Percentiles rank a stretch among this genome's conserved stretches.
Evolutionary conservation across 495 filamentous ascomycete genomes (phyloP).

Genomic region (Achaetomiella virescens): DNA sequence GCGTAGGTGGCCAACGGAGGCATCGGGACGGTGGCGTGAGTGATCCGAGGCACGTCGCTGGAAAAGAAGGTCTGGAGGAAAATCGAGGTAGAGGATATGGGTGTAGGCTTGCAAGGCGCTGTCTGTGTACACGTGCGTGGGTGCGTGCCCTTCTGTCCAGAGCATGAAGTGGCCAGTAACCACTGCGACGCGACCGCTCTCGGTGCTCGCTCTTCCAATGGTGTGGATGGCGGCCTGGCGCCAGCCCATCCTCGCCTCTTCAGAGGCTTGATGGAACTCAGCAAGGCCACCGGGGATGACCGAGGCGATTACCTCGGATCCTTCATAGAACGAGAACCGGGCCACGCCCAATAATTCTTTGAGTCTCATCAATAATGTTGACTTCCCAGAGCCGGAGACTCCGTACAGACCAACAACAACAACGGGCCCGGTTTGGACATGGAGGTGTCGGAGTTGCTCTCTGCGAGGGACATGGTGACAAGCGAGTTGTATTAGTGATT

Average conservation of each 20-base stretch:
- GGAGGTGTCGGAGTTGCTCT: background rate
- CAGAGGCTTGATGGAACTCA: constrained; percentile 41
- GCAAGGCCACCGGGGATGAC: constrained; percentile 47
- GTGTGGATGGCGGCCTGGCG: constrained; percentile 47
- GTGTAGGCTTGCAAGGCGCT: constrained; percentile 48
- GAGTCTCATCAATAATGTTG: constrained; percentile 43
- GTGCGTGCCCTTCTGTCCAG: constrained; percentile 42
- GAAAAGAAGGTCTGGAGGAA: constrained; percentile 30
- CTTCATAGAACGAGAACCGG: constrained; percentile 48
- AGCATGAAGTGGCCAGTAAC: constrained; percentile 60
- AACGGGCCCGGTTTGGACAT: constrained; percentile 23
- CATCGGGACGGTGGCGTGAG: constrained; percentile 29
- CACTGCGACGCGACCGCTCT: constrained; percentile 37
- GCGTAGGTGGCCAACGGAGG: constrained; percentile 38
- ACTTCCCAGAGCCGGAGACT: constrained; percentile 56
- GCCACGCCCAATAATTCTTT: constrained; percentile 31
- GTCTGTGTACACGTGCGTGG: constrained; percentile 37
- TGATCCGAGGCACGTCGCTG: constrained; percentile 37
- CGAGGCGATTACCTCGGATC: constrained; percentile 44
- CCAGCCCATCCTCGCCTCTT: constrained; percentile 35
- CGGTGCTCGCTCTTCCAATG: constrained; percentile 37
- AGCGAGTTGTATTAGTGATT: too few relatives aligned
- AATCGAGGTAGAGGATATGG: constrained; percentile 57
- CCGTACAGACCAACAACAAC: constrained; percentile 58
- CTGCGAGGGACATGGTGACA: background rate